Percentiles rank a stretch among this genome's conserved stretches.
Conservation (phyloP, 75 land plant genomes). For the Azolla pinnata region DNA sequence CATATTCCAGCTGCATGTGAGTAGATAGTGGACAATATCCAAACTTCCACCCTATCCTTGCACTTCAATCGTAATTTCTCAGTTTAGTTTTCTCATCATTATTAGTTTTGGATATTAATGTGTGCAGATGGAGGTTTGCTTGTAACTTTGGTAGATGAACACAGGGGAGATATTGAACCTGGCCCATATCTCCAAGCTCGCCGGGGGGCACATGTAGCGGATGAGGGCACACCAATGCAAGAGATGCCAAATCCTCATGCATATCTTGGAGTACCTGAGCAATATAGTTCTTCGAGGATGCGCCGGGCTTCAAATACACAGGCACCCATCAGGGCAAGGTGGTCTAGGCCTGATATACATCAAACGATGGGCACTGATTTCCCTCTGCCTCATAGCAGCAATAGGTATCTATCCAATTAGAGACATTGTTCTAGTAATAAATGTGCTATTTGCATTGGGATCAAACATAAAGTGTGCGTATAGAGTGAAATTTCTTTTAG, state of each 20-base stretch:
- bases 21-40: too few relatives aligned
- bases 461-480: too few relatives aligned
- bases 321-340: too few relatives aligned
- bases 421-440: too few relatives aligned
- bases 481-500: too few relatives aligned
- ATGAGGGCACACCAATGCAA: too few relatives aligned
- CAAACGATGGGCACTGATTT: too few relatives aligned
- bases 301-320: background rate
- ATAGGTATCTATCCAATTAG: too few relatives aligned
- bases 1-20: background rate
- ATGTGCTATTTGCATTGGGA: too few relatives aligned
- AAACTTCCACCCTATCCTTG: background rate
- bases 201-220: background rate
- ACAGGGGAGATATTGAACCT: background rate
- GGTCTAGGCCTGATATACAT: too few relatives aligned
- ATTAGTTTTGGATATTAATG: background rate
- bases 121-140: constrained; percentile 2
- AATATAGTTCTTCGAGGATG: background rate
- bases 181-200: background rate
- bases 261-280: background rate
- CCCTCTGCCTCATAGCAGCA: too few relatives aligned
- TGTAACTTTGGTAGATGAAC: background rate
- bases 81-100: background rate
- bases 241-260: background rate
- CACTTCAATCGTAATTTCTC: background rate